phyloP scores from a whole-genome alignment of 75 land plant species.

The Picea glauca region DNA sequence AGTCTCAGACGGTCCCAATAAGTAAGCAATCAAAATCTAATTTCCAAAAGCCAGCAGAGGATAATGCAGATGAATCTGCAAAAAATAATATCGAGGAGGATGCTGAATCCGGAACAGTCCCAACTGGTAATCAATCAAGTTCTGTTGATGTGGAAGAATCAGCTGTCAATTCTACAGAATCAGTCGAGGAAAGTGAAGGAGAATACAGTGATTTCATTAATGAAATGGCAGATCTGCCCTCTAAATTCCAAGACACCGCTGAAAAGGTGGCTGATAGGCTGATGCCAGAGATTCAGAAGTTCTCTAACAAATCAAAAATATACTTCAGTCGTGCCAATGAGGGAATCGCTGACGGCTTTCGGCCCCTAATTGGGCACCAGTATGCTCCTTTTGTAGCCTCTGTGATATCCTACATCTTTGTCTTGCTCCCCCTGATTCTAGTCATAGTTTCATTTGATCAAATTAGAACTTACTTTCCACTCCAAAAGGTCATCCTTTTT shows the following conservation, averaged over 20 bases:
- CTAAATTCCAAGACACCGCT: constrained; percentile 22
- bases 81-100: neutral
- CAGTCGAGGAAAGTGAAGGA: neutral
- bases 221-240: constrained; percentile 15
- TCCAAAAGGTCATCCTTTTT: constrained; percentile 27
- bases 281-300: constrained; percentile 13
- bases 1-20: neutral
- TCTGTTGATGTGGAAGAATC: neutral
- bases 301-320: constrained; percentile 21
- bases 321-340: constrained; percentile 28
- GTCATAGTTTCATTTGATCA: constrained; percentile 26
- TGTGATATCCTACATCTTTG: constrained; percentile 25
- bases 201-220: constrained; percentile 15
- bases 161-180: neutral
- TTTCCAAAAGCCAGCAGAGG: neutral
- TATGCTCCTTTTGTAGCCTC: constrained; percentile 34
- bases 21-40: neutral
- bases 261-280: constrained; percentile 14
- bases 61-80: neutral
- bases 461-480: constrained; percentile 22
- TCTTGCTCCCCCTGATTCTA: constrained; percentile 24
- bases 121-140: neutral
- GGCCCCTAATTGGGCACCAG: constrained; percentile 23
- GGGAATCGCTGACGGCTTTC: constrained; percentile 20
- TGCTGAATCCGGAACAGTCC: neutral